phyloP scores from a whole-genome alignment of 768 basidiomycete genomes.

The Mycena crocata region DNA sequence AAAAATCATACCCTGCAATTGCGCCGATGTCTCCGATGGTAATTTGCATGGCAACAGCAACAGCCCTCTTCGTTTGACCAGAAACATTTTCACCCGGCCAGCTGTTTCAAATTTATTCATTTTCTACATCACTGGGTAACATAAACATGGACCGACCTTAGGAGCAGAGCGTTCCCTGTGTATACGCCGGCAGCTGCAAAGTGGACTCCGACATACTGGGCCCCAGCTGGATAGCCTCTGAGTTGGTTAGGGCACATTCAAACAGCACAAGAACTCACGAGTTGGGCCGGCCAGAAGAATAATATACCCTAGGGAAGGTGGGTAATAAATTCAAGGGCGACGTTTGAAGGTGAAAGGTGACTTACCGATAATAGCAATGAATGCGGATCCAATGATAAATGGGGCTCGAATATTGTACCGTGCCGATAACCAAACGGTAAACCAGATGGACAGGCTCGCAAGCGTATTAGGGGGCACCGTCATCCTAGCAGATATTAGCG shows the following conservation, averaged over 20 bases:
- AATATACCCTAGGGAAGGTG: slow-evolving; percentile 59
- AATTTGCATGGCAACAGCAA: slow-evolving; percentile 73
- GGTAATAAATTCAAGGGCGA: not conserved
- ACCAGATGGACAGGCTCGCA: slow-evolving; percentile 61
- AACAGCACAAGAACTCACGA: slow-evolving; percentile 43
- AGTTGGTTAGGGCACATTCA: not conserved
- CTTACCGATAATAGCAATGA: slow-evolving; percentile 63
- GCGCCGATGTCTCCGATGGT: slow-evolving; percentile 72
- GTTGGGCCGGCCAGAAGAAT: slow-evolving; percentile 61
- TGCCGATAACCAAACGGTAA: slow-evolving; percentile 64
- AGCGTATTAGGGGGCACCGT: slow-evolving; percentile 69
- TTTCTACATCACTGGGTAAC: not conserved
- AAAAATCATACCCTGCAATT: slow-evolving; percentile 56
- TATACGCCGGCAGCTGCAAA: slow-evolving; percentile 68
- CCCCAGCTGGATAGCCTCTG: slow-evolving; percentile 49
- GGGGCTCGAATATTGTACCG: slow-evolving; percentile 58
- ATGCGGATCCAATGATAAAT: slow-evolving; percentile 63
- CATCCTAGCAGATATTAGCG: slow-evolving; percentile 51
- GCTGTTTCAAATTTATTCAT: slow-evolving; percentile 34
- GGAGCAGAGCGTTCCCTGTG: slow-evolving; percentile 65
- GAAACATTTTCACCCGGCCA: slow-evolving; percentile 80
- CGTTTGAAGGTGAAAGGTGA: not conserved
- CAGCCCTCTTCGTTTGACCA: slow-evolving; percentile 73
- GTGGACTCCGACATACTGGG: slow-evolving; percentile 69
- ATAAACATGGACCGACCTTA: slow-evolving; percentile 54